These are phyloP conservation scores for Acanthamoeba triangularis DNA, from an alignment of 208 protist species.

Conservation along the genomic window DNA sequence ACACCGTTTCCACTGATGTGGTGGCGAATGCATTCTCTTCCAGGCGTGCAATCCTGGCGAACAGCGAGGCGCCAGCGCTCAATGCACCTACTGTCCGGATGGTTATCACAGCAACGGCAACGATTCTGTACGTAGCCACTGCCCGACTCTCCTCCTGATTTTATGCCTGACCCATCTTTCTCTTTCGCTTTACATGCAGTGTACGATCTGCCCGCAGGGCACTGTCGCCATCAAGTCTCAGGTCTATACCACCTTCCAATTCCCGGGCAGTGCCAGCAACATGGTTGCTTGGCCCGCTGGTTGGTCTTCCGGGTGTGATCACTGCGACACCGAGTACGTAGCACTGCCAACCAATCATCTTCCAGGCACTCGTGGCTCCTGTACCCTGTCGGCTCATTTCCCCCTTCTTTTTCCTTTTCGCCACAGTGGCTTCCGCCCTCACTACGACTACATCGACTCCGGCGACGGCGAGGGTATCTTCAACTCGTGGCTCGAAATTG, in stretches of 20 bases:
- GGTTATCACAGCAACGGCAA: not conserved
- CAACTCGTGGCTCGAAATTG: constrained; percentile 69
- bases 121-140: not conserved
- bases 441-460: constrained; percentile 64
- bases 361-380: not conserved
- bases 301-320: constrained; percentile 53
- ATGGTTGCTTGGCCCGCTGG: not conserved
- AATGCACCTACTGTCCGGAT: constrained; percentile 38
- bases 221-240: constrained; percentile 60
- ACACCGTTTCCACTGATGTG: not conserved
- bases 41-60: constrained; percentile 44
- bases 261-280: not conserved
- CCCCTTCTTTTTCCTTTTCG: not conserved
- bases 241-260: constrained; percentile 29
- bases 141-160: no score
- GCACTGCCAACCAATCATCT: not conserved
- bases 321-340: constrained; percentile 59
- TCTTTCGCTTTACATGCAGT: not conserved
- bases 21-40: not conserved
- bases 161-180: not conserved
- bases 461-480: constrained; percentile 74
- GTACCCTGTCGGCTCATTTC: not conserved
- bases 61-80: constrained; percentile 12
- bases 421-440: constrained; percentile 6
- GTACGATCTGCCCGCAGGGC: not conserved